A percentile compares a stretch with the other conserved stretches of the same genome.
These are phyloP conservation scores for Sophora flavescens DNA, from an alignment of 306 rosid genomes.

Conservation along the genomic window DNA sequence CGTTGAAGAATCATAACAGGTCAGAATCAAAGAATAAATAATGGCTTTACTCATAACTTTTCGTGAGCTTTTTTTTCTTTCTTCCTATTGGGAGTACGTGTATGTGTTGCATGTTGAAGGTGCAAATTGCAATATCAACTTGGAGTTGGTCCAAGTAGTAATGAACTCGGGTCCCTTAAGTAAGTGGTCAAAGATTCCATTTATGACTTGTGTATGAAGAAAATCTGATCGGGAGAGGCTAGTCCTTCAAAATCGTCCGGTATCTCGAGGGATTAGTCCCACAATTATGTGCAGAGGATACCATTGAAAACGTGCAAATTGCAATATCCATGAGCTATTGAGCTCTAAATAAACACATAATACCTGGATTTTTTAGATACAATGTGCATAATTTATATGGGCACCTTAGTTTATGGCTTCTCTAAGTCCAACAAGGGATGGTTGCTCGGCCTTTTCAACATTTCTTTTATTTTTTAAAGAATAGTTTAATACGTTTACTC, in stretches of 20 bases:
- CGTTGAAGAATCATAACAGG: slow-evolving; percentile 63
- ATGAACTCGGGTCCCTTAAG: no score
- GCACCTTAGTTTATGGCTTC: no score
- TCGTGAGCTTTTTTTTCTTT: slow-evolving; percentile 30
- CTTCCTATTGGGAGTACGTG: neutral
- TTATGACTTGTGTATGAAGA: no score
- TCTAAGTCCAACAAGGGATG: neutral
- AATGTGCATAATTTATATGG: no score
- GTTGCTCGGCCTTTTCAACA: neutral
- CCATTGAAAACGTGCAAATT: no score
- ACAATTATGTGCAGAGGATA: no score
- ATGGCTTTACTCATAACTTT: slow-evolving; percentile 46
- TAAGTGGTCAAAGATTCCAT: no score
- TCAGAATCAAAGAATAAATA: slow-evolving; percentile 49
- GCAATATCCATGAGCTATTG: neutral
- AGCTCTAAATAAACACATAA: neutral
- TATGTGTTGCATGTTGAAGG: slow-evolving; percentile 25
- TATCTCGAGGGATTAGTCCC: no score
- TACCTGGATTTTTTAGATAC: neutral
- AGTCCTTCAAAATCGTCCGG: no score
- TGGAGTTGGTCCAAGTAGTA: no score
- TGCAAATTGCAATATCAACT: neutral
- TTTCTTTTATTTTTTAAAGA: neutral
- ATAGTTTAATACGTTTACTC: neutral
- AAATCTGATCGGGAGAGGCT: no score